Conservation (phyloP, 345 rosid genomes). For the Lepidium aucheri region DNA sequence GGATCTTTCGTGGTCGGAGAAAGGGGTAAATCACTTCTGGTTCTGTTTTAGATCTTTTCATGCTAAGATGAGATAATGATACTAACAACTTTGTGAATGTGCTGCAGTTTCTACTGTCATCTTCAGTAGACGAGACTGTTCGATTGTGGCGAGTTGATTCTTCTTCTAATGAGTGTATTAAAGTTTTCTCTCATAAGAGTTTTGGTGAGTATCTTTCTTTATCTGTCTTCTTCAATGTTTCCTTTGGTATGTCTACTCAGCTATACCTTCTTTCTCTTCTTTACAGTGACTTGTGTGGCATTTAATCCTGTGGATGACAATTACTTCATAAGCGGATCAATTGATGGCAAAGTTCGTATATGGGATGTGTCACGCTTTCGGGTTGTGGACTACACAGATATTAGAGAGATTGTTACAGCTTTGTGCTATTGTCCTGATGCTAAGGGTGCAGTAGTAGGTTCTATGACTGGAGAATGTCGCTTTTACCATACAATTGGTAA, state of each 20-base stretch:
- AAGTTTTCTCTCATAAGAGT: constrained; percentile 55
- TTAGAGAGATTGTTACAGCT: constrained; percentile 68
- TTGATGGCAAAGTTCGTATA: constrained; percentile 65
- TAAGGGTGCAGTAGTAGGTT: constrained; percentile 64
- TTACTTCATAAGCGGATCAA: constrained; percentile 58
- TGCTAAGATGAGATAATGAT: neutral
- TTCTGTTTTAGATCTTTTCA: neutral
- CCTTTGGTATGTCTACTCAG: neutral
- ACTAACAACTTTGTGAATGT: constrained; percentile 3
- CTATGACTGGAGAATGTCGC: constrained; percentile 57
- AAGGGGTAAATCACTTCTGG: constrained; percentile 41
- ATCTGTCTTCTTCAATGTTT: neutral
- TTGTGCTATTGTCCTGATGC: constrained; percentile 56
- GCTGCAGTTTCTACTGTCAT: constrained; percentile 56
- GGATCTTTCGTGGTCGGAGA: constrained; percentile 77
- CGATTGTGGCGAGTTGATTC: constrained; percentile 57
- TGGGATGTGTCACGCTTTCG: constrained; percentile 51
- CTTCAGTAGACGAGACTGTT: constrained; percentile 58
- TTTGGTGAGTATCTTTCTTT: constrained; percentile 36
- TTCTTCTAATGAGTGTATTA: constrained; percentile 41
- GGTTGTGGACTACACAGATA: constrained; percentile 58
- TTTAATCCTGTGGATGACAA: constrained; percentile 56
- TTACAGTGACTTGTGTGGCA: constrained; percentile 56
- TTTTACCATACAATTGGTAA: constrained; percentile 54
- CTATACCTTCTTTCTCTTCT: neutral